Percentiles rank a stretch among this genome's conserved stretches.
Conservation (phyloP, 257 asterid genomes). For the Penstemon newberryi region DNA sequence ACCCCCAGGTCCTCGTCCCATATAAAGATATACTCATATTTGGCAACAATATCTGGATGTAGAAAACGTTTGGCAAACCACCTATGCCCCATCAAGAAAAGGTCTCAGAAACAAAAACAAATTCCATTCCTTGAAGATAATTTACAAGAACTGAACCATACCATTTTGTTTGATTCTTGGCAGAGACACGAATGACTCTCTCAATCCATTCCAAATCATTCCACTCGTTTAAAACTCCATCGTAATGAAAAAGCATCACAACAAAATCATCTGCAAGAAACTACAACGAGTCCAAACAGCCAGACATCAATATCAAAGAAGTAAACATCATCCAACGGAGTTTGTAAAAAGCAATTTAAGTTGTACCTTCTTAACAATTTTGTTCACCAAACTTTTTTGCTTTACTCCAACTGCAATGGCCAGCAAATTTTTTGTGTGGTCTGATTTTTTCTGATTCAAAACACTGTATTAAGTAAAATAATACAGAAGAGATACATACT, state of each 20-base stretch:
- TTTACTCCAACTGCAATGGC: constrained; percentile 81
- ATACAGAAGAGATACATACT: neutral
- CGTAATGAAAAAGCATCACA: constrained; percentile 92
- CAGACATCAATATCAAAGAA: neutral
- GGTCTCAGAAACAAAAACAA: neutral
- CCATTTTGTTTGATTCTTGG: constrained; percentile 84
- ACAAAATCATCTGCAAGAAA: constrained; percentile 55
- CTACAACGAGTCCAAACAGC: constrained; percentile 39
- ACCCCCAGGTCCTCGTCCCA: constrained; percentile 98
- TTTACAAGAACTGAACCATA: constrained; percentile 20
- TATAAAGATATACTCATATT: constrained; percentile 72
- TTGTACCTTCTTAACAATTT: constrained; percentile 68
- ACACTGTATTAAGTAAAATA: constrained; percentile 17
- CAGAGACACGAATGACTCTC: constrained; percentile 69
- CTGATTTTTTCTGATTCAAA: constrained; percentile 43
- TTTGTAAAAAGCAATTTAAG: constrained; percentile 1
- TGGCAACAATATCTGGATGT: constrained; percentile 89
- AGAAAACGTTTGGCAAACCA: constrained; percentile 96
- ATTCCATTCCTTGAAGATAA: neutral
- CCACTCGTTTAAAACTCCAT: constrained; percentile 77
- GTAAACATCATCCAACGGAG: constrained; percentile 7
- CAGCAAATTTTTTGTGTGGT: constrained; percentile 46
- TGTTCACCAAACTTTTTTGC: constrained; percentile 59
- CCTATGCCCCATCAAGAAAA: constrained; percentile 42
- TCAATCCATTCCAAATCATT: constrained; percentile 56